These are phyloP conservation scores for Hydrangea macrophylla DNA, from an alignment of 148 eudicot species.

Conservation along the genomic window DNA sequence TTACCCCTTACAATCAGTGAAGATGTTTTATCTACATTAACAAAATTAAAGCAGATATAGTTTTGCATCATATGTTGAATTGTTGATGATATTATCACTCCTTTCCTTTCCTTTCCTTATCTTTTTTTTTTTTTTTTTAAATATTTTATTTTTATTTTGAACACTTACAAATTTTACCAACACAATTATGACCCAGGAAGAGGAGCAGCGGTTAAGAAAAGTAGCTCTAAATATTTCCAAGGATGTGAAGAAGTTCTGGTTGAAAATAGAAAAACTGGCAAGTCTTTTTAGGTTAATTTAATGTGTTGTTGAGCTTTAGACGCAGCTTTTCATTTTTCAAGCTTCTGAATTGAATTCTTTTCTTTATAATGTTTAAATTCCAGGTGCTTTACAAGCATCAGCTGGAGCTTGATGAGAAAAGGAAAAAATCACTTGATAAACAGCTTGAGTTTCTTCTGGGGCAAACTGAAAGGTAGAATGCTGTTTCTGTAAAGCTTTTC, in stretches of 20 bases:
- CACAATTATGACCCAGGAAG: constrained; percentile 59
- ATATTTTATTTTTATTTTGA: constrained; percentile 3
- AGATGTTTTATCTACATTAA: background rate
- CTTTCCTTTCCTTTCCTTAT: too few species aligned
- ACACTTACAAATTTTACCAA: constrained; percentile 13
- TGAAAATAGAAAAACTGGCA: constrained; percentile 98
- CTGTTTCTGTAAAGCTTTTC: constrained; percentile 3
- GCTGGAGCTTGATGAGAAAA: constrained; percentile 80
- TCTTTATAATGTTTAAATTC: constrained; percentile 13
- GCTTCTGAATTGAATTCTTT: background rate
- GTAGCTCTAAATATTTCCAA: constrained; percentile 87
- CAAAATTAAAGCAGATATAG: background rate
- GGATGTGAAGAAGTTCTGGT: constrained; percentile 97
- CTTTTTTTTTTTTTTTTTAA: too few species aligned
- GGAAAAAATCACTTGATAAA: constrained; percentile 90
- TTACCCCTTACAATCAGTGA: background rate
- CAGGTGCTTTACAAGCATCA: constrained; percentile 97
- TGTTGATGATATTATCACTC: too few species aligned
- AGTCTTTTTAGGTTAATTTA: constrained; percentile 23
- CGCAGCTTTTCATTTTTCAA: background rate
- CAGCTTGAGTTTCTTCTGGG: constrained; percentile 97
- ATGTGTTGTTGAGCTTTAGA: background rate
- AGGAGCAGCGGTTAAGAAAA: constrained; percentile 86
- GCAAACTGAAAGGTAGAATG: constrained; percentile 86
- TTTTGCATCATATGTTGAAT: background rate